A percentile compares a stretch with the other conserved stretches of the same genome.
Evolutionary conservation across 2,329 filamentous ascomycete species (phyloP).

Genomic region (Aphanoascus verrucosus): DNA sequence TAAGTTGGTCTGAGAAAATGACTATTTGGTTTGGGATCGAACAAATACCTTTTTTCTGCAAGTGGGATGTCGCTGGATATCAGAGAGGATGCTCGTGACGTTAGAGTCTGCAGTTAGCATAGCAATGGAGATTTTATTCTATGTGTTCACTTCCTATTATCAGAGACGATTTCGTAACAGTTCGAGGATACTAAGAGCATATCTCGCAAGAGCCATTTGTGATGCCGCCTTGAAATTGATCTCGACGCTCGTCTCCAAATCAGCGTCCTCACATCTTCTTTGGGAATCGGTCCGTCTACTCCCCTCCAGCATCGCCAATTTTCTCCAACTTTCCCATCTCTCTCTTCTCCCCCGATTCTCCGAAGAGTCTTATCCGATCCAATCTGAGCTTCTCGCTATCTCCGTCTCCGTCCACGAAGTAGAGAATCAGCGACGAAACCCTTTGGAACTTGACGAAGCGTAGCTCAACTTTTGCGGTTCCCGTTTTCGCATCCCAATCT

Average conservation of each 20-base stretch:
- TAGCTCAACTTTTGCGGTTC: slow-evolving; percentile 60
- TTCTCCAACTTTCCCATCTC: slow-evolving; percentile 94
- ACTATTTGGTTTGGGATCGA: slow-evolving; percentile 45
- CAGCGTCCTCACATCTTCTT: neutral
- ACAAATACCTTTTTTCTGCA: slow-evolving; percentile 33
- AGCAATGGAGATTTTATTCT: neutral
- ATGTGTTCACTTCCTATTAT: neutral
- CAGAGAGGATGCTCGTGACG: neutral
- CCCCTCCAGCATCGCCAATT: slow-evolving; percentile 63
- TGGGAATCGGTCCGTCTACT: slow-evolving; percentile 28
- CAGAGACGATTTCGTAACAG: too few species aligned
- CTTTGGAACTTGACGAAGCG: slow-evolving; percentile 98
- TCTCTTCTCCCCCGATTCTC: slow-evolving; percentile 81
- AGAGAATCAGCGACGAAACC: slow-evolving; percentile 73
- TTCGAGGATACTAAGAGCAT: too few species aligned
- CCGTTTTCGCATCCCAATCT: slow-evolving; percentile 68
- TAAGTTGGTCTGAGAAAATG: slow-evolving; percentile 31
- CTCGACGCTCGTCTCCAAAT: too few species aligned
- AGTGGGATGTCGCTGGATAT: slow-evolving; percentile 11
- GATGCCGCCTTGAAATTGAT: too few species aligned
- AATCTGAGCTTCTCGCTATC: slow-evolving; percentile 77
- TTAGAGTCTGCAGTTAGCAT: neutral
- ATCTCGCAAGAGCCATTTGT: too few species aligned
- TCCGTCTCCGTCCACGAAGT: slow-evolving; percentile 75
- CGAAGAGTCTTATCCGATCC: slow-evolving; percentile 53